phyloP scores from a whole-genome alignment of 192 early-diverging fungal genomes.

The Coemansia sp. region DNA sequence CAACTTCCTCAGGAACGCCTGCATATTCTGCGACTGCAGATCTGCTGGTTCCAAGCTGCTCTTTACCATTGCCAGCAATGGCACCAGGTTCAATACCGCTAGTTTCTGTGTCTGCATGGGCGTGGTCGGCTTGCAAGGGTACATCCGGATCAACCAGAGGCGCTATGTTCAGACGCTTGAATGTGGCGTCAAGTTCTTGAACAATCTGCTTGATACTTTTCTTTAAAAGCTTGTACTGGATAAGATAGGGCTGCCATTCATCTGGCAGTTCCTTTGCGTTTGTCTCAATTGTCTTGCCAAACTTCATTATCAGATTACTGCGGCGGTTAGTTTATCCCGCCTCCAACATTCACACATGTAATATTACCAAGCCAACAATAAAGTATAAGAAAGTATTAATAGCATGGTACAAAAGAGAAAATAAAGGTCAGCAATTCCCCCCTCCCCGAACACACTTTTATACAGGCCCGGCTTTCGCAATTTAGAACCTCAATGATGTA shows the following conservation, averaged over 20 bases:
- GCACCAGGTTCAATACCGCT: background rate
- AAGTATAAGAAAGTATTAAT: background rate
- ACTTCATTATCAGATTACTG: slow-evolving; percentile 61
- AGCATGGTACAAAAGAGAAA: background rate
- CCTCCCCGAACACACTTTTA: background rate
- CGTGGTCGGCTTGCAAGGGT: background rate
- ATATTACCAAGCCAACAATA: background rate
- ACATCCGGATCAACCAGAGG: slow-evolving; percentile 14
- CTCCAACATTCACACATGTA: background rate
- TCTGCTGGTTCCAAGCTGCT: background rate
- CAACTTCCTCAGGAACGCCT: slow-evolving; percentile 25
- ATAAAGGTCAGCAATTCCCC: background rate
- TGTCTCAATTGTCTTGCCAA: slow-evolving; percentile 67
- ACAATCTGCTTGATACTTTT: slow-evolving; percentile 71
- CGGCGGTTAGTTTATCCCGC: background rate
- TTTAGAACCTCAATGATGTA: background rate
- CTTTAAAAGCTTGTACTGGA: slow-evolving; percentile 75
- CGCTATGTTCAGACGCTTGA: slow-evolving; percentile 31
- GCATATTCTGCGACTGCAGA: background rate
- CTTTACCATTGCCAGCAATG: background rate
- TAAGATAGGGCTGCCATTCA: slow-evolving; percentile 71
- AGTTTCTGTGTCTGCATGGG: background rate
- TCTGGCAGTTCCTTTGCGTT: slow-evolving; percentile 67
- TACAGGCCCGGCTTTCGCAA: background rate
- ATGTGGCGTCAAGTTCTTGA: slow-evolving; percentile 61